Evolutionary conservation across 495 filamentous ascomycete genomes (phyloP).

Genomic region (Darksidea phi): DNA sequence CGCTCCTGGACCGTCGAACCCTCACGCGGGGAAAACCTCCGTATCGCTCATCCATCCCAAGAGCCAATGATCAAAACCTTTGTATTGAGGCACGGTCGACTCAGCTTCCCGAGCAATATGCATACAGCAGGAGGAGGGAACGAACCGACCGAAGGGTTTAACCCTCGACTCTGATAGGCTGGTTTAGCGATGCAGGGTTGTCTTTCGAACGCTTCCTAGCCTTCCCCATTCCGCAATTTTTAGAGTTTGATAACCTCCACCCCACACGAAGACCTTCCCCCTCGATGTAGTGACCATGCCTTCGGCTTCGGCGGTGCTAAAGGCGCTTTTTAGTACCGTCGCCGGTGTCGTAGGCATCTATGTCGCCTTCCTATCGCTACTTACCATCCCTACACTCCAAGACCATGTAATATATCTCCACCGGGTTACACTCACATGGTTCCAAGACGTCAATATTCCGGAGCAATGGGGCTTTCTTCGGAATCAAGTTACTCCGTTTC

Average conservation of each 20-base stretch:
- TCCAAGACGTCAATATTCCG: slow-evolving; percentile 51
- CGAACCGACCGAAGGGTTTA: neutral
- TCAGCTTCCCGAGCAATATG: neutral
- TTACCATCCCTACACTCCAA: slow-evolving; percentile 50
- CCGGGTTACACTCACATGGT: slow-evolving; percentile 51
- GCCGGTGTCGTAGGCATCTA: slow-evolving; percentile 10
- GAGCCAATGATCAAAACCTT: neutral
- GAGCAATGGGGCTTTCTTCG: slow-evolving; percentile 53
- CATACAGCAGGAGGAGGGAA: neutral
- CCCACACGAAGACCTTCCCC: neutral
- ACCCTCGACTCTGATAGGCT: neutral
- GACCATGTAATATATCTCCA: slow-evolving; percentile 52
- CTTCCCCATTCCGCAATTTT: neutral
- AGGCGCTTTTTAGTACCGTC: slow-evolving; percentile 39
- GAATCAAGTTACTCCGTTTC: slow-evolving; percentile 50
- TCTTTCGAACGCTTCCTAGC: neutral
- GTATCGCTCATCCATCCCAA: neutral
- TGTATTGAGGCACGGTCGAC: neutral
- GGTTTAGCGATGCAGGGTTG: neutral
- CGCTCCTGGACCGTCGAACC: too few species aligned
- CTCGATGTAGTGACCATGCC: slow-evolving; percentile 6
- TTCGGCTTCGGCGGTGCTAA: slow-evolving; percentile 10
- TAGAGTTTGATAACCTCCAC: neutral
- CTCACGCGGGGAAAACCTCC: neutral
- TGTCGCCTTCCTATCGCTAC: slow-evolving; percentile 35